Percentiles rank a stretch among this genome's conserved stretches.
Conservation (phyloP, 2,329 filamentous ascomycete species). For the Verticillium nonalfalfae region DNA sequence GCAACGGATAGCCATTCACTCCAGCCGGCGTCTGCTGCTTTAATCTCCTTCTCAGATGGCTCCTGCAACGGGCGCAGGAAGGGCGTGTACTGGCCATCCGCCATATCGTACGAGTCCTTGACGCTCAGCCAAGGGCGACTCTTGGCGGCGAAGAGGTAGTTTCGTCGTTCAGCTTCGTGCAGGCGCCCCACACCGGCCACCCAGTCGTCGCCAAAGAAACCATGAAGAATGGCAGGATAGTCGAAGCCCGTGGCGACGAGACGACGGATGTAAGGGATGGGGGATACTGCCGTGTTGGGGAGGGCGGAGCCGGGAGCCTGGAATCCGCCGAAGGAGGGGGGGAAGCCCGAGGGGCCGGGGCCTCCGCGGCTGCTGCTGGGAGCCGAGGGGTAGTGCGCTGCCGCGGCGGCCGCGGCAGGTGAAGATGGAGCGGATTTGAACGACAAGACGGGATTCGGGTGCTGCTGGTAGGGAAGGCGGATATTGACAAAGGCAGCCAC, state of each 20-base stretch:
- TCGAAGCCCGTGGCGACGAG: conserved; percentile 91
- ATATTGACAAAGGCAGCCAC: conserved; percentile 91
- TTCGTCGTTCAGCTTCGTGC: conserved; percentile 83
- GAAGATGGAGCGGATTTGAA: conserved; percentile 27
- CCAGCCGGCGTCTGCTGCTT: conserved; percentile 78
- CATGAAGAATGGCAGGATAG: conserved; percentile 76
- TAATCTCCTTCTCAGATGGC: conserved; percentile 72
- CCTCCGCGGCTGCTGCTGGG: conserved; percentile 17
- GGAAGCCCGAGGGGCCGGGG: conserved; percentile 18
- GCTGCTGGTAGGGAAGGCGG: conserved; percentile 75
- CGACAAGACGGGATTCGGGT: conserved; percentile 34
- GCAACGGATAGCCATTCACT: conserved; percentile 76
- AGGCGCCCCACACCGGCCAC: conserved; percentile 69
- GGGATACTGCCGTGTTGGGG: conserved; percentile 43
- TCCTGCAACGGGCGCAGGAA: conserved; percentile 80
- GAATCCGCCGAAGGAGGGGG: conserved; percentile 14
- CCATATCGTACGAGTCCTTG: conserved; percentile 87
- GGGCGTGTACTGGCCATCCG: conserved; percentile 74
- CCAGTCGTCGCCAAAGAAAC: conserved; percentile 97
- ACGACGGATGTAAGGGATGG: conserved; percentile 85
- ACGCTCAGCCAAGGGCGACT: conserved; percentile 84
- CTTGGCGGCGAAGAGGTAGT: conserved; percentile 94
- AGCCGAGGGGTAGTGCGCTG: conserved; percentile 16
- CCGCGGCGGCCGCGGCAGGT: conserved; percentile 21
- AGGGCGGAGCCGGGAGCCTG: conserved; percentile 14